These are phyloP conservation scores for Talaromyces proteolyticus DNA, from an alignment of 495 filamentous ascomycete genomes.

Conservation along the genomic window DNA sequence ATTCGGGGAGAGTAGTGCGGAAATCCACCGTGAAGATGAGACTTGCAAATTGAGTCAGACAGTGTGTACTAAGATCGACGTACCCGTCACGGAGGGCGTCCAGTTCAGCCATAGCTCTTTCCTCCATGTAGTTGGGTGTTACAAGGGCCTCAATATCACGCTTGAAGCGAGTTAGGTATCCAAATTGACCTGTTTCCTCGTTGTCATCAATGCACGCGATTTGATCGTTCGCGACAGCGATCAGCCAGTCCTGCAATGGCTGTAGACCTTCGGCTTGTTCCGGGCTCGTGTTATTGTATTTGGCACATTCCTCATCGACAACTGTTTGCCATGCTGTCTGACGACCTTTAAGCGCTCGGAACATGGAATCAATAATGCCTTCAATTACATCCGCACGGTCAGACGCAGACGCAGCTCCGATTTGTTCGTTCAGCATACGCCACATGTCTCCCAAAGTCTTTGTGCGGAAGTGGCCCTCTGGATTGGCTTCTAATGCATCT, in stretches of 20 bases:
- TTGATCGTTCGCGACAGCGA: slow-evolving; percentile 97
- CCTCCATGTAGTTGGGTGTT: slow-evolving; percentile 69
- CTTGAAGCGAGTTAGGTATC: slow-evolving; percentile 77
- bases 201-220: slow-evolving; percentile 94
- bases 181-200: slow-evolving; percentile 57
- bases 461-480: slow-evolving; percentile 82
- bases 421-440: slow-evolving; percentile 92
- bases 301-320: slow-evolving; percentile 77
- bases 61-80: slow-evolving; percentile 87
- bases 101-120: slow-evolving; percentile 63
- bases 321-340: slow-evolving; percentile 82
- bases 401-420: slow-evolving; percentile 72
- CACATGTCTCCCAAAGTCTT: slow-evolving; percentile 90
- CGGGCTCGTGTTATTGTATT: slow-evolving; percentile 52
- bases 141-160: slow-evolving; percentile 73
- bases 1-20: slow-evolving; percentile 67
- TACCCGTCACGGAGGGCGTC: slow-evolving; percentile 79
- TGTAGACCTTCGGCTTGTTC: slow-evolving; percentile 73
- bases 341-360: slow-evolving; percentile 71
- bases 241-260: slow-evolving; percentile 83
- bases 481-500: slow-evolving; percentile 76
- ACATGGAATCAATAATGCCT: slow-evolving; percentile 91
- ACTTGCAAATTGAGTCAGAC: slow-evolving; percentile 74
- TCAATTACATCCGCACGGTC: slow-evolving; percentile 81
- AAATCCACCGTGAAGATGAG: slow-evolving; percentile 89